Evolutionary conservation across 805 yeast species (phyloP), one percentile per base, ranked within the genome.

Genomic region (Tetrapisispora taiwanensis): DNA sequence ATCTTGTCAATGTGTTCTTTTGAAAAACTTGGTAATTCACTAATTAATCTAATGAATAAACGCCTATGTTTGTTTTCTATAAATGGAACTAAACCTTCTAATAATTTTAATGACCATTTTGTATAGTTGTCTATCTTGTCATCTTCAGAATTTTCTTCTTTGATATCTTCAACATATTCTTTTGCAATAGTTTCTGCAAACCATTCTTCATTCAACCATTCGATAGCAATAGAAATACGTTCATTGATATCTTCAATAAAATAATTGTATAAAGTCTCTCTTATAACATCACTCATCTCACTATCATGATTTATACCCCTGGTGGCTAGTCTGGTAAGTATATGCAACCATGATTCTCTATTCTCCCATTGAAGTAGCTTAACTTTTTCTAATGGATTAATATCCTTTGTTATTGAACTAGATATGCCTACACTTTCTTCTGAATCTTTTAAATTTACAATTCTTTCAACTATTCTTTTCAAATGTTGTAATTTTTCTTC

Each of bases 151-250:
- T 24, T 36, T 10, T 33, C 19, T 13, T 48, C 45, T 10, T 47
- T 45, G 14, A 47, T 46, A 7, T 47, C 46, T 18, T 45, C 43
- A 5, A 59, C 55, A 10, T 54, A 51, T 1, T 56, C 37, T 2
- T 38, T 36, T 18, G 37, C 24, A 14, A 52, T 17, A 14, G 53
- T 66, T 55, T 81, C 84, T 40, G 76, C 69, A 65, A 77, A 80
- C 94, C 96, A 92, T 62, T 92, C 98, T 64, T 92, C 98, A 55
- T 84, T 89, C 44, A 92, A 67, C 99, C 99, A 92, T 49, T 84
- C 88, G 32, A 90, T 78, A 17, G 87, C 79, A 30, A 81, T 65
- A 46, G 85, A 94, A 12, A 89, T 72, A 30, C 90, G 69, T 9
- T 69, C 70, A 44, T 82, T 82, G 53, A 89, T 79, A 56, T 84